A percentile compares a stretch with the other conserved stretches of the same genome.
Conservation (phyloP, 192 early-diverging fungal genomes). For the Backusella circina region DNA sequence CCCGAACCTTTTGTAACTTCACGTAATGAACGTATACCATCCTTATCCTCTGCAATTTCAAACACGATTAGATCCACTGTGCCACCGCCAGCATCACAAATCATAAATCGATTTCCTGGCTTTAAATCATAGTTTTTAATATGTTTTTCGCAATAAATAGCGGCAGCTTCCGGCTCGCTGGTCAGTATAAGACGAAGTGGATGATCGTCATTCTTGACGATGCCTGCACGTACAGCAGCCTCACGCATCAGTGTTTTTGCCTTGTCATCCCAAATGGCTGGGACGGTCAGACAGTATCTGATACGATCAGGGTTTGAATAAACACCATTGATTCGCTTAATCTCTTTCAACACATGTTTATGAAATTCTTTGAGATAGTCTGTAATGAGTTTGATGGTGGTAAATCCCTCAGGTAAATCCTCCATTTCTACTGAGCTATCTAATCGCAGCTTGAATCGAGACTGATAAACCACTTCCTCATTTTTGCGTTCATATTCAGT, state of each 20-base stretch:
- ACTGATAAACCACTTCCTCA: neutral
- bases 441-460: neutral
- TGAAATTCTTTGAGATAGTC: conserved; percentile 41
- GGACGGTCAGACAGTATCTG: conserved; percentile 44
- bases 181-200: conserved; percentile 39
- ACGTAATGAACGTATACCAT: conserved; percentile 22
- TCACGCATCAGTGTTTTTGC: conserved; percentile 46
- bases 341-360: conserved; percentile 34
- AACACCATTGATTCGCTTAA: conserved; percentile 27
- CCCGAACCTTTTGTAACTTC: conserved; percentile 43
- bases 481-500: neutral
- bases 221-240: conserved; percentile 42
- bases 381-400: conserved; percentile 19
- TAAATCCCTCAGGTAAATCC: neutral
- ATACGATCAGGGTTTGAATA: conserved; percentile 35
- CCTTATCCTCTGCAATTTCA: conserved; percentile 30
- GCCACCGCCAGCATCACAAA: conserved; percentile 46
- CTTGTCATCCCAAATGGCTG: conserved; percentile 48
- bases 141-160: conserved; percentile 43
- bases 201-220: conserved; percentile 38
- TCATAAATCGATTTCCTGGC: conserved; percentile 41
- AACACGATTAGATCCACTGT: conserved; percentile 46
- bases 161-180: conserved; percentile 40
- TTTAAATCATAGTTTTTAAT: conserved; percentile 39
- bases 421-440: neutral